Percentiles rank a stretch among this genome's conserved stretches.
phyloP scores from a whole-genome alignment of 768 basidiomycete species.

The Hygrophorus pudorinus region DNA sequence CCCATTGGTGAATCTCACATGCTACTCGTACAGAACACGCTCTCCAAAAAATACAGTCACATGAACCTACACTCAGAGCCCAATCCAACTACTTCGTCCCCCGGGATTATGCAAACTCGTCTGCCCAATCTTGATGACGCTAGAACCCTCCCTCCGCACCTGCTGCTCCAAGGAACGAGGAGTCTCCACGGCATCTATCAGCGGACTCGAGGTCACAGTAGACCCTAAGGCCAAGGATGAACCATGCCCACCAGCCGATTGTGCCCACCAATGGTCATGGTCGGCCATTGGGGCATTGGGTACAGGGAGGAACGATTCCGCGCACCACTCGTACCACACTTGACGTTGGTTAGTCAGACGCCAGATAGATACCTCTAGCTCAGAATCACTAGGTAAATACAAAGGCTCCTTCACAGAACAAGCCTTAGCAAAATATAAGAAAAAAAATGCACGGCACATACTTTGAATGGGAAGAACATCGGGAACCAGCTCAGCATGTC shows the following conservation, averaged over 20 bases:
- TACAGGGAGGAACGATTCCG: slow-evolving; percentile 70
- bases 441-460: slow-evolving; percentile 25
- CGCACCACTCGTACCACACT: slow-evolving; percentile 99
- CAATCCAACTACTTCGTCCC: slow-evolving; percentile 91
- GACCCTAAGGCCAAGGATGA: slow-evolving; percentile 13
- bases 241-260: slow-evolving; percentile 8
- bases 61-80: slow-evolving; percentile 33
- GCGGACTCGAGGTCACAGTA: slow-evolving; percentile 45
- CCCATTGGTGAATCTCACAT: slow-evolving; percentile 5
- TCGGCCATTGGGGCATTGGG: slow-evolving; percentile 16
- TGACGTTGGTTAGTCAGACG: slow-evolving; percentile 79
- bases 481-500: slow-evolving; percentile 99
- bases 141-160: slow-evolving; percentile 17
- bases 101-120: slow-evolving; percentile 86
- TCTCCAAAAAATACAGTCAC: no score
- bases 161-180: slow-evolving; percentile 6
- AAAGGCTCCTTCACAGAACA: slow-evolving; percentile 74
- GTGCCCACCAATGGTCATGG: background rate
- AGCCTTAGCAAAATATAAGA: slow-evolving; percentile 4
- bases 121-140: slow-evolving; percentile 86
- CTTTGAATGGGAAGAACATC: slow-evolving; percentile 89
- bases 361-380: slow-evolving; percentile 91
- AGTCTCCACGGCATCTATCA: slow-evolving; percentile 56
- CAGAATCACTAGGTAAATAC: slow-evolving; percentile 86
- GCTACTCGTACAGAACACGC: no score